These are phyloP conservation scores for Pestalotiopsis sp. DNA, from an alignment of 2,329 filamentous ascomycete genomes.

Conservation along the genomic window DNA sequence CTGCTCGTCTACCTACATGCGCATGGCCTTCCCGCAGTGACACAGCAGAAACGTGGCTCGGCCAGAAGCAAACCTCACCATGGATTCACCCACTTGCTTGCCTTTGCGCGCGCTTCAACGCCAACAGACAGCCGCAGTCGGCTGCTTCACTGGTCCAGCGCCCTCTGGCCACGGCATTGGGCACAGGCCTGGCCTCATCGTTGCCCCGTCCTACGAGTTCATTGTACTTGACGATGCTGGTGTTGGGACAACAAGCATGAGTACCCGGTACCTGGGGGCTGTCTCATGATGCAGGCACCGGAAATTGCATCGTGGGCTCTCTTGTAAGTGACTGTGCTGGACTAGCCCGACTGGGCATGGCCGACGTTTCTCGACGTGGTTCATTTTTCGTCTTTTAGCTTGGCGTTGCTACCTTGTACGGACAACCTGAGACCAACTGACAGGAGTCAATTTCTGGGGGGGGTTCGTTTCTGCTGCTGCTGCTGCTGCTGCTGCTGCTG, in stretches of 20 bases:
- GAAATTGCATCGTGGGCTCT: slow-evolving; percentile 10
- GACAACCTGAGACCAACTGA: neutral
- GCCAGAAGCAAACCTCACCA: neutral
- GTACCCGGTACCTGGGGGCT: neutral
- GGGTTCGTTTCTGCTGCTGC: neutral
- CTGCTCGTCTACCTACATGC: neutral
- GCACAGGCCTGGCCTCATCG: neutral
- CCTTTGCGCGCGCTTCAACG: neutral
- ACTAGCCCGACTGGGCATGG: slow-evolving; percentile 1
- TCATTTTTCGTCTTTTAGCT: neutral
- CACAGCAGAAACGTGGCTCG: neutral
- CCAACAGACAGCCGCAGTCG: neutral
- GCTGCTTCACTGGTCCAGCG: neutral
- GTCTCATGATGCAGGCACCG: slow-evolving; percentile 7
- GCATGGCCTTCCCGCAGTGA: neutral
- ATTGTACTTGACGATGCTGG: neutral
- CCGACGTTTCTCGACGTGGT: neutral
- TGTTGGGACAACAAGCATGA: neutral
- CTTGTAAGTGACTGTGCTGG: neutral
- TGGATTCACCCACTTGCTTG: neutral
- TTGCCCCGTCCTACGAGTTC: neutral
- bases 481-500: neutral
- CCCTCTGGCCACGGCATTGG: neutral
- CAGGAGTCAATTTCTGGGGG: neutral
- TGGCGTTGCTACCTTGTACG: neutral